Evolutionary conservation across 1,284 basidiomycete genomes (phyloP), one percentile per base, ranked within the genome.

Genomic region (Spongiforma sp.): DNA sequence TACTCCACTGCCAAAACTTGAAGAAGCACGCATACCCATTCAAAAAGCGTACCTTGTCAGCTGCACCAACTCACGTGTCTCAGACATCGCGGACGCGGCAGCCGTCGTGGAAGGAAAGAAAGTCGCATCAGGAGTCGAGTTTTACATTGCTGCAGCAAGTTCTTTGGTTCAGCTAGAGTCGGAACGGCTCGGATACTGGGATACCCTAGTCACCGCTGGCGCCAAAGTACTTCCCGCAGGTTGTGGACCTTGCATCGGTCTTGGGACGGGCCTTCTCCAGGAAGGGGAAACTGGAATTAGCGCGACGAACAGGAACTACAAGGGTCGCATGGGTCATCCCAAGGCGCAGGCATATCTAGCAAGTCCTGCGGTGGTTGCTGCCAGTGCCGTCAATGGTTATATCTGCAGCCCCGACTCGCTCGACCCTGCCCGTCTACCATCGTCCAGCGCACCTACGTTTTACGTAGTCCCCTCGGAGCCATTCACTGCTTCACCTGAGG

Each of bases 21-120:
- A 93, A 72, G 80, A 87, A 52, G 81, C 86, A 50, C 86, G 86
- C 37, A 93, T 99, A 71, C 82, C 86, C 32, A 98, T 99, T 76
- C 87, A 99, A 75, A 99, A 99, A 79, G 97, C 97, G 0, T 99
- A 99, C 80, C 93, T 99, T 60, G 95, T 99, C 56, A 96, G 94
- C 67, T 99, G 97, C 79, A 99, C 98, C 68, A 99, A 99, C 80
- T 96, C 97, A 7, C 93, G 98, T 48, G 92, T 93, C 0, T 98
- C 96, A 0, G 97, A 99, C 73, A 91, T 99, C 65, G 89, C 93
- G 19, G 93, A 95, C 0, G 97, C 97, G 0, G 98, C 97, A 0
- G 86, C 87, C 15, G 96, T 99, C 28, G 85, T 99, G 71, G 86
- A 89, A 59, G 95, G 94, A 14, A 89, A 89, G 73, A 93, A 89